Conservation (phyloP, 441 rosid genomes). For the Euphorbia celastroides region DNA sequence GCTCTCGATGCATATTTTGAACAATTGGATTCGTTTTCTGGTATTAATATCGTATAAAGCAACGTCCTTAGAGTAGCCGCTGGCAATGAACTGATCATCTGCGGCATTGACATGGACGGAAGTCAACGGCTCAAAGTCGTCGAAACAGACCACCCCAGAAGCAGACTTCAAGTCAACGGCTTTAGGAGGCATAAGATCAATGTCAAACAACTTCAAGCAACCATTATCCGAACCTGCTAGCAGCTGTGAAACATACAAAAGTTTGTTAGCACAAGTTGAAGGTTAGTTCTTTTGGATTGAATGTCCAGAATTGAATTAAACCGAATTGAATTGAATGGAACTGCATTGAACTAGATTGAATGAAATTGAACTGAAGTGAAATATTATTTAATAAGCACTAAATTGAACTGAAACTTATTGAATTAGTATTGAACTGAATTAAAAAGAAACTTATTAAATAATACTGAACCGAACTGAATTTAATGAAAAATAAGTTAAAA, state of each 20-base stretch:
- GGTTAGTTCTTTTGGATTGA: too few relatives aligned
- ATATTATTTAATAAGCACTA: too few relatives aligned
- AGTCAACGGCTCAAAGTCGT: conserved; percentile 83
- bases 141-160: conserved; percentile 56
- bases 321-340: too few relatives aligned
- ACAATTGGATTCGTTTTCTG: conserved; percentile 66
- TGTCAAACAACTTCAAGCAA: conserved; percentile 63
- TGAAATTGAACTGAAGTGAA: too few relatives aligned
- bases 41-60: conserved; percentile 76
- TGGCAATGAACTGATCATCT: conserved; percentile 84
- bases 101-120: conserved; percentile 87
- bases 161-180: conserved; percentile 24
- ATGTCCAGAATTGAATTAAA: too few relatives aligned
- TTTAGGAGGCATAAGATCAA: conserved; percentile 41
- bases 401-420: too few relatives aligned
- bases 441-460: too few relatives aligned
- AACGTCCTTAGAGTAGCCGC: conserved; percentile 87
- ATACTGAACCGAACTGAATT: too few relatives aligned
- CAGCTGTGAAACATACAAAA: too few relatives aligned
- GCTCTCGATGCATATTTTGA: conserved; percentile 86
- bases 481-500: too few relatives aligned
- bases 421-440: too few relatives aligned
- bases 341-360: too few relatives aligned
- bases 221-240: conserved; percentile 97
- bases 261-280: background rate